A percentile compares a stretch with the other conserved stretches of the same genome.
Evolutionary conservation across 306 rosid genomes (phyloP).

Genomic region (Inga leiocalycina): DNA sequence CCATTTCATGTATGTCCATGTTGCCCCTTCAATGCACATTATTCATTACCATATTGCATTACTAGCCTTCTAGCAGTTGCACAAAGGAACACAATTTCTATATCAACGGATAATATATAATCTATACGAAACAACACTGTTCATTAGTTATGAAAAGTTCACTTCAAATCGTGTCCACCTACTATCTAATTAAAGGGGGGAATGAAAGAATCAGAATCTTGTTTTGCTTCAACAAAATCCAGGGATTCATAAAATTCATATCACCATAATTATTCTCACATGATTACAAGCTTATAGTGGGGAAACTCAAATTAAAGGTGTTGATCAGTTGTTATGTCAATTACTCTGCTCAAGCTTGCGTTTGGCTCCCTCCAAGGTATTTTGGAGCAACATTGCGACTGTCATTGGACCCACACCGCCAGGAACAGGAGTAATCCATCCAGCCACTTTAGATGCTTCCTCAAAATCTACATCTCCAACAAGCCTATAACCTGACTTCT

Average conservation of each 20-base stretch:
- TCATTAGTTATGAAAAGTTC: background rate
- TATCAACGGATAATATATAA: background rate
- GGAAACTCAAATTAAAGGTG: background rate
- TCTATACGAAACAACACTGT: background rate
- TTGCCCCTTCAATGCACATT: background rate
- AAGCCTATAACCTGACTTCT: slow-evolving; percentile 79
- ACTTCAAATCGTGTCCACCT: background rate
- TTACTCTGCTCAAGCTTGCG: slow-evolving; percentile 51
- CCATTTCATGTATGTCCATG: too few species aligned
- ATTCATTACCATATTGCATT: background rate
- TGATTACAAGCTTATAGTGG: background rate
- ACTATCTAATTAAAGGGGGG: background rate
- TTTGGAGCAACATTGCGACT: slow-evolving; percentile 86
- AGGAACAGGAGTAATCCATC: slow-evolving; percentile 91
- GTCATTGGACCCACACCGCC: slow-evolving; percentile 97
- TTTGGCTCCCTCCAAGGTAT: slow-evolving; percentile 87
- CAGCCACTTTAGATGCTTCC: slow-evolving; percentile 86
- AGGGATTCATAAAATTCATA: slow-evolving; percentile 7
- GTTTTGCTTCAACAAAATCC: slow-evolving; percentile 2
- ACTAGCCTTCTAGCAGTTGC: too few species aligned
- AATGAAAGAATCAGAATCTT: slow-evolving; percentile 1
- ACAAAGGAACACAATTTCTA: too few species aligned
- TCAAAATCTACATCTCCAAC: slow-evolving; percentile 91
- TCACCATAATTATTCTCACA: slow-evolving; percentile 29
- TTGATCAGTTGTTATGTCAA: slow-evolving; percentile 27